phyloP scores from a whole-genome alignment of 441 rosid species.

The Hura crepitans region DNA sequence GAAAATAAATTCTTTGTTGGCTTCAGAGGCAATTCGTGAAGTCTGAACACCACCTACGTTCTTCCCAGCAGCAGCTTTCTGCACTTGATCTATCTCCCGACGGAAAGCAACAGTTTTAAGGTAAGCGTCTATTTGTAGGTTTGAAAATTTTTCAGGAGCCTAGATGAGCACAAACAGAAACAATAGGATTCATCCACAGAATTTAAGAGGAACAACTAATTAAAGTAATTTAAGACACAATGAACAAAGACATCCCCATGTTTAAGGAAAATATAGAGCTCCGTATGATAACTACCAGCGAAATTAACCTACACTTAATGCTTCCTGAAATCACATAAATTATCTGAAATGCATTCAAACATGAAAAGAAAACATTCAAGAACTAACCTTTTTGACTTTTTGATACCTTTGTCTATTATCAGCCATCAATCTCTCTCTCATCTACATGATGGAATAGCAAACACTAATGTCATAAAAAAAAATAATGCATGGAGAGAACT shows the following conservation, averaged over 20 bases:
- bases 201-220: slow-evolving; percentile 3
- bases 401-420: slow-evolving; percentile 96
- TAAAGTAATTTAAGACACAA: background rate
- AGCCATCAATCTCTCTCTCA: slow-evolving; percentile 95
- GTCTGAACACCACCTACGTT: slow-evolving; percentile 84
- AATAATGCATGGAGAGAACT: slow-evolving; percentile 22
- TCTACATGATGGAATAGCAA: slow-evolving; percentile 40
- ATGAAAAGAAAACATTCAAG: slow-evolving; percentile 13
- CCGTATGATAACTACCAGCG: background rate
- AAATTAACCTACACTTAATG: background rate
- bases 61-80: slow-evolving; percentile 82
- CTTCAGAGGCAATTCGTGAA: slow-evolving; percentile 93
- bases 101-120: slow-evolving; percentile 95
- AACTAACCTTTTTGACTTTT: slow-evolving; percentile 84
- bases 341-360: background rate
- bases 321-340: background rate
- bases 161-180: slow-evolving; percentile 32
- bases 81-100: slow-evolving; percentile 88
- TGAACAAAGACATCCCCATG: background rate
- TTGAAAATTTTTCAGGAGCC: slow-evolving; percentile 89
- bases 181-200: slow-evolving; percentile 19
- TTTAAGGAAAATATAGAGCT: background rate
- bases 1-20: slow-evolving; percentile 87
- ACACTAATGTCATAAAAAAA: slow-evolving; percentile 17
- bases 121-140: slow-evolving; percentile 88